Evolutionary conservation across 2,329 filamentous ascomycete genomes (phyloP), one percentile per base, ranked within the genome.

Genomic region (Cladorrhinum sp.): DNA sequence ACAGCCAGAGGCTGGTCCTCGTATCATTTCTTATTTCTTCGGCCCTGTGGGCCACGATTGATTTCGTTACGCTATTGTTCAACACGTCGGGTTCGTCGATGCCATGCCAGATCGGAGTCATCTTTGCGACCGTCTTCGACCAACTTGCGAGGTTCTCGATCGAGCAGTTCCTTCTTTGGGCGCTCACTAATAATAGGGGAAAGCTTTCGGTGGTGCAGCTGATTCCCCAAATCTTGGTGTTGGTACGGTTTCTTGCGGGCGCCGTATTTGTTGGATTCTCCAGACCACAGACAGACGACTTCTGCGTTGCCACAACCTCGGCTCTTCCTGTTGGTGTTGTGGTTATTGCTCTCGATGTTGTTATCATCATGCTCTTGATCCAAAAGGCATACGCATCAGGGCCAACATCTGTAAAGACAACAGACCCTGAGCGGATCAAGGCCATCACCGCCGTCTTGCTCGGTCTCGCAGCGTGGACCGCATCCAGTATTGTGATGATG

Each of bases 1-100:
- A 85, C 74, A 80, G 81, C 75, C 78, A 80, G 82, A 85, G 83
- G 83, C 83, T 86, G 82, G 82, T 79, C 82, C 83, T 86, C 81
- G 74, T 79, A 68, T 72, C 75, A 65, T 85, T 85, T 70, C 77
- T 85, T 68, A 62, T 77, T 24, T 75, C 78, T 60, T 76, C 81
- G 27, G 77, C 78, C 65, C 74, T 83, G 53, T 86, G 84, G 84
- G 81, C 82, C 51, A 72, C 81, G 45, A 70, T 77, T 62, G 78
- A 78, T 59, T 85, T 86, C 63, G 72, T 80, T 58, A 72, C 80
- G 25, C 79, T 79, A 23, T 68, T 82, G 57, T 75, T 84, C 70
- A 72, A 79, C 63, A 69, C 76, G 32, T 71, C 70, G 18, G 59
- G 50, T 29, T 77, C 78, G 29, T 61, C 73, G 18, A 71, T 75